phyloP scores from a whole-genome alignment of 2,329 filamentous ascomycete genomes.

The Aspergillus quadrilineatus region DNA sequence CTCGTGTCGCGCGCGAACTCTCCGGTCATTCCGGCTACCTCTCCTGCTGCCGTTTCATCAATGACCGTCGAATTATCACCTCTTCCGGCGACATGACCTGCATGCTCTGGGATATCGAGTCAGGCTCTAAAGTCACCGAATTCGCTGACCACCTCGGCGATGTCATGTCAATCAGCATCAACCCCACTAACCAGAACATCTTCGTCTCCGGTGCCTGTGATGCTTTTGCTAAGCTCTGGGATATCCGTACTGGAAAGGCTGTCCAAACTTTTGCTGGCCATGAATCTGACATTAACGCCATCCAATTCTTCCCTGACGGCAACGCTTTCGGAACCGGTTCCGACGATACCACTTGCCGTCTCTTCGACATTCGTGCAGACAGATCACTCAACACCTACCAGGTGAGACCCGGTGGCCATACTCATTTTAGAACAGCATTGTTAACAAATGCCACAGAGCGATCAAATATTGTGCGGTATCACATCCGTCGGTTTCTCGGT shows the following conservation, averaged over 20 bases:
- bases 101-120: constrained; percentile 99
- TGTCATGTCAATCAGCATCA: constrained; percentile 99
- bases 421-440: not conserved
- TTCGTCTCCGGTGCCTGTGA: constrained; percentile 99
- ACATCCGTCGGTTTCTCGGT: constrained; percentile 98
- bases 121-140: constrained; percentile 93
- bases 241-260: constrained; percentile 96
- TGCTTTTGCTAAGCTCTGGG: constrained; percentile 97
- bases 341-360: constrained; percentile 92
- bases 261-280: constrained; percentile 98
- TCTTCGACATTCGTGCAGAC: constrained; percentile 97
- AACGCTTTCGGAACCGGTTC: constrained; percentile 98
- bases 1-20: constrained; percentile 89
- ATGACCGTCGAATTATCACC: constrained; percentile 94
- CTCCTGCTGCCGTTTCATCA: constrained; percentile 98
- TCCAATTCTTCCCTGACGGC: constrained; percentile 98
- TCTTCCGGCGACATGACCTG: constrained; percentile 99
- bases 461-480: constrained; percentile 95
- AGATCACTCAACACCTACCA: constrained; percentile 70
- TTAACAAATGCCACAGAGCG: constrained; percentile 63
- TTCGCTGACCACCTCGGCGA: constrained; percentile 98
- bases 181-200: constrained; percentile 97
- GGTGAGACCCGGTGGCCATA: constrained; percentile 45
- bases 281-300: constrained; percentile 98
- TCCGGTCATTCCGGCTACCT: constrained; percentile 97